Percentiles rank a stretch among this genome's conserved stretches.
Evolutionary conservation across 352 stramenopile genomes (phyloP).

Genomic region (Phytophthora nicotianae): DNA sequence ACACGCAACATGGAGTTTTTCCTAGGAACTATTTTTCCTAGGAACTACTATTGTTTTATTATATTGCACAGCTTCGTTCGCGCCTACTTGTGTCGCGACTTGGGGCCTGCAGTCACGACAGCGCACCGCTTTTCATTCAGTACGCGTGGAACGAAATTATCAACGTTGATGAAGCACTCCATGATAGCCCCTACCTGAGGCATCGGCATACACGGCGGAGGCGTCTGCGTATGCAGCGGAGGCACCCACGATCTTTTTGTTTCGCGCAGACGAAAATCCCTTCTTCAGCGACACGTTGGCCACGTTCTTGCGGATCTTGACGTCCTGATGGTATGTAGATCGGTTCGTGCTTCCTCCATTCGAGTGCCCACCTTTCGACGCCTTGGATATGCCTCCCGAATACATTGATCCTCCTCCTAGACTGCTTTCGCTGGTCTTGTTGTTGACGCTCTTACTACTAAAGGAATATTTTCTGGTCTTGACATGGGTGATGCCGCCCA

Average conservation of each 20-base stretch:
- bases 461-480: slow-evolving; percentile 42
- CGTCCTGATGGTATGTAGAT: slow-evolving; percentile 37
- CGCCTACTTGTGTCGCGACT: slow-evolving; percentile 35
- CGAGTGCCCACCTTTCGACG: slow-evolving; percentile 22
- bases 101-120: slow-evolving; percentile 19
- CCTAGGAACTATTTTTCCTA: too few relatives aligned
- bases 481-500: slow-evolving; percentile 19
- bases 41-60: slow-evolving; percentile 5
- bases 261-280: slow-evolving; percentile 28
- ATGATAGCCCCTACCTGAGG: slow-evolving; percentile 31
- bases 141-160: slow-evolving; percentile 4
- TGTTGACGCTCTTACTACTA: slow-evolving; percentile 29
- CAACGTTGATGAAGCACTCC: slow-evolving; percentile 25
- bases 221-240: slow-evolving; percentile 29
- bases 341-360: slow-evolving; percentile 43
- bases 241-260: slow-evolving; percentile 31
- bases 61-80: background rate
- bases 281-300: slow-evolving; percentile 29
- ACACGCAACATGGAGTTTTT: too few relatives aligned
- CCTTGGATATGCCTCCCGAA: slow-evolving; percentile 28
- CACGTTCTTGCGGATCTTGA: slow-evolving; percentile 41
- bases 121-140: background rate
- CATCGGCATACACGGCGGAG: slow-evolving; percentile 24
- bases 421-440: slow-evolving; percentile 29
- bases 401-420: slow-evolving; percentile 27